A percentile compares a stretch with the other conserved stretches of the same genome.
Conservation (phyloP, 495 filamentous ascomycete genomes). For the Viridothelium virens region DNA sequence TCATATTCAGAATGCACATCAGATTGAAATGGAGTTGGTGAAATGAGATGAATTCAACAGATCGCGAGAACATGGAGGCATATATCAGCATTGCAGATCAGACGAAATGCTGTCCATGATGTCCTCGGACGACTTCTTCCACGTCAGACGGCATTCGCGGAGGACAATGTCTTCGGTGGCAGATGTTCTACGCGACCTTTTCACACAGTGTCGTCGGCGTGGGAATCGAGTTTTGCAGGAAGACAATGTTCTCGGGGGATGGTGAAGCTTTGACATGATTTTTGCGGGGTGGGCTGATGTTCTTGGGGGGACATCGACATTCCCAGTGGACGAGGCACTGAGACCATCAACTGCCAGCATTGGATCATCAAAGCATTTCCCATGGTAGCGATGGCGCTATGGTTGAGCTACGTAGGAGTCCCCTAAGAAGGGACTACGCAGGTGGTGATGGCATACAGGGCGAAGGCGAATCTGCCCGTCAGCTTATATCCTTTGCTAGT, state of each 20-base stretch:
- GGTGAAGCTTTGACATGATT: not conserved
- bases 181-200: not conserved
- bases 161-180: not conserved
- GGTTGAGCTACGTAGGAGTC: too few species aligned
- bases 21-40: not conserved
- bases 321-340: not conserved
- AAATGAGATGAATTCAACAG: not conserved
- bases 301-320: slow-evolving; percentile 9
- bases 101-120: not conserved
- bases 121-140: not conserved
- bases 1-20: not conserved
- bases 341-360: not conserved
- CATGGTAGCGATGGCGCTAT: too few species aligned
- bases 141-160: not conserved
- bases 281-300: not conserved
- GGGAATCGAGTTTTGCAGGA: not conserved
- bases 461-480: too few species aligned
- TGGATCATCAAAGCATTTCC: too few species aligned
- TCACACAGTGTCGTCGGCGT: not conserved
- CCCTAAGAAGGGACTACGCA: too few species aligned
- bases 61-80: not conserved
- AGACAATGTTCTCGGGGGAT: not conserved
- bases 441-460: too few species aligned
- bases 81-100: not conserved
- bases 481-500: too few species aligned